Conservation (phyloP, 2,329 filamentous ascomycete species). For the Aspergillus udagawae region DNA sequence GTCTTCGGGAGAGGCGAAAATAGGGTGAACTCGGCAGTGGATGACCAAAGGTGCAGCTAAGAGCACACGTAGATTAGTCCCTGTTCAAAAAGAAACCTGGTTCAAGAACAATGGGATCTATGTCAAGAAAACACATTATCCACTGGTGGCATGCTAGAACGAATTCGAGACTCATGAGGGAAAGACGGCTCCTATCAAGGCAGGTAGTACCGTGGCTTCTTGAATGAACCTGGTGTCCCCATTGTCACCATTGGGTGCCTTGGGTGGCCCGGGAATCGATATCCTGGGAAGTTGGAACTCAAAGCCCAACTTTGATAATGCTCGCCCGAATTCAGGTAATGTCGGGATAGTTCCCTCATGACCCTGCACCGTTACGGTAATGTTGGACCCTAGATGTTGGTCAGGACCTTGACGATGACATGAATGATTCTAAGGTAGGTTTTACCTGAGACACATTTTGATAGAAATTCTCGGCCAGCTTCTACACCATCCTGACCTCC, state of each 20-base stretch:
- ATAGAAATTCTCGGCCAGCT: conserved; percentile 70
- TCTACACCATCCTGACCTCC: conserved; percentile 59
- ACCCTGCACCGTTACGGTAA: conserved; percentile 68
- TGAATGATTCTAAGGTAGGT: background rate
- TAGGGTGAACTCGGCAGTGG: conserved; percentile 78
- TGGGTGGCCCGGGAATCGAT: conserved; percentile 49
- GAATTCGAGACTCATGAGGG: conserved; percentile 6
- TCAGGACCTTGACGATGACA: conserved; percentile 4
- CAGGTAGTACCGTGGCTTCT: conserved; percentile 60
- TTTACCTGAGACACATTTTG: conserved; percentile 74
- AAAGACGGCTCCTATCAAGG: conserved; percentile 17
- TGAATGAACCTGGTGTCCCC: conserved; percentile 68
- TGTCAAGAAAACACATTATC: conserved; percentile 6
- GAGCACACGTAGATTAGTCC: conserved; percentile 12
- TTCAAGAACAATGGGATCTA: conserved; percentile 22
- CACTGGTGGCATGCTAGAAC: conserved; percentile 7
- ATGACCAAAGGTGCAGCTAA: conserved; percentile 73
- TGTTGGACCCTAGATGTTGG: conserved; percentile 62
- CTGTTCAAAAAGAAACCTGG: background rate
- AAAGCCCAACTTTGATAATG: conserved; percentile 67
- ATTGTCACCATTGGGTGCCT: conserved; percentile 38
- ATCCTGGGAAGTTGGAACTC: conserved; percentile 69
- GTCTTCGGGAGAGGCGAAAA: conserved; percentile 71
- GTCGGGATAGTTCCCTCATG: conserved; percentile 70
- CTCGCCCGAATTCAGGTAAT: conserved; percentile 66